Evolutionary conservation across 225 moss, liverwort and hornwort genomes (phyloP).

Genomic region (Sphagnum contortum): DNA sequence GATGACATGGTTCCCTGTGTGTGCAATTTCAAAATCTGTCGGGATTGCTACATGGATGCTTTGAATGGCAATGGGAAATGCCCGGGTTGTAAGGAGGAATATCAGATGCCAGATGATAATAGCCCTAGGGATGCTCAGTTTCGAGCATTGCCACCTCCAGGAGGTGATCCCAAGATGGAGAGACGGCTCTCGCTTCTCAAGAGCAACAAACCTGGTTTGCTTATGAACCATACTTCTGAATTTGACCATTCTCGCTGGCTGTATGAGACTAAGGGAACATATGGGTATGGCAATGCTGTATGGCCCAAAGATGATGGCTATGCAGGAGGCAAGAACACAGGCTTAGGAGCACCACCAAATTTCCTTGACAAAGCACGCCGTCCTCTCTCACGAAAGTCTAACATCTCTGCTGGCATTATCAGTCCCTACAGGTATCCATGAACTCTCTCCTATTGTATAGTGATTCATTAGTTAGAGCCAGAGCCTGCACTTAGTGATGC

Average conservation of each 20-base stretch:
- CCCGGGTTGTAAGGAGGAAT: slow-evolving; percentile 89
- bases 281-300: slow-evolving; percentile 47
- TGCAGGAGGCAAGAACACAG: slow-evolving; percentile 14
- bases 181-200: slow-evolving; percentile 63
- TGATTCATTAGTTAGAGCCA: neutral
- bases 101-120: slow-evolving; percentile 28
- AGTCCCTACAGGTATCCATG: slow-evolving; percentile 37
- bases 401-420: slow-evolving; percentile 36
- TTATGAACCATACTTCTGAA: slow-evolving; percentile 53
- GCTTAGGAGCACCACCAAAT: slow-evolving; percentile 15
- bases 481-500: too few species aligned
- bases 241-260: slow-evolving; percentile 73
- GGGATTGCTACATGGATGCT: slow-evolving; percentile 82
- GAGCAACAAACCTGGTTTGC: slow-evolving; percentile 43
- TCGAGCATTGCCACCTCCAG: slow-evolving; percentile 44
- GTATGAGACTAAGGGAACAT: slow-evolving; percentile 45
- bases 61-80: slow-evolving; percentile 42
- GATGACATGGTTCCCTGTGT: slow-evolving; percentile 78
- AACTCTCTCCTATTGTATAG: neutral
- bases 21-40: slow-evolving; percentile 71
- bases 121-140: slow-evolving; percentile 16
- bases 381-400: slow-evolving; percentile 30
- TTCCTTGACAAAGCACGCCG: slow-evolving; percentile 32
- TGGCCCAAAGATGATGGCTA: slow-evolving; percentile 51
- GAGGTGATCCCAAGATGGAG: slow-evolving; percentile 45